These are phyloP conservation scores for Paecilomyces niveus DNA, from an alignment of 2,329 filamentous ascomycete genomes.

Conservation along the genomic window DNA sequence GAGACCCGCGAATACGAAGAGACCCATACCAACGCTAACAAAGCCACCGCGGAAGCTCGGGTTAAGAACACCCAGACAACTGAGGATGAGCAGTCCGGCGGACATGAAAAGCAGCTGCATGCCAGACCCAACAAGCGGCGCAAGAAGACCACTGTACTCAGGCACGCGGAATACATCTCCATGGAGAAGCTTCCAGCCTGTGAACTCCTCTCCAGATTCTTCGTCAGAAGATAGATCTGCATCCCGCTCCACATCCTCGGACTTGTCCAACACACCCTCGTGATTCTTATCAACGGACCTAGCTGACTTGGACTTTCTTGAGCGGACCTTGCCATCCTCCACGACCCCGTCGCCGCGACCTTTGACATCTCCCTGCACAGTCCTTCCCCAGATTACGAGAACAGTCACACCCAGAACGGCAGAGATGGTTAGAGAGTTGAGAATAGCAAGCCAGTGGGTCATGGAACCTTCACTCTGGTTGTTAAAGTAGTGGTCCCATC, in stretches of 20 bases:
- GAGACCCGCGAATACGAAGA: conserved; percentile 75
- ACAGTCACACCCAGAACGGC: conserved; percentile 71
- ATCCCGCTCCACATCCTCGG: conserved; percentile 46
- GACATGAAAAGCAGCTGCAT: conserved; percentile 83
- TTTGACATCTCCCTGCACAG: conserved; percentile 72
- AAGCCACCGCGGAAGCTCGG: conserved; percentile 87
- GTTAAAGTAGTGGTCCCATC: conserved; percentile 86
- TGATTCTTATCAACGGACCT: conserved; percentile 44
- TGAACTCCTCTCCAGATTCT: conserved; percentile 68
- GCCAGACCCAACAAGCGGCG: conserved; percentile 75
- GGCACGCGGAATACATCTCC: conserved; percentile 81
- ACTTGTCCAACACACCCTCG: conserved; percentile 52
- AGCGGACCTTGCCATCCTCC: conserved; percentile 58
- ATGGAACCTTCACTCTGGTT: conserved; percentile 75
- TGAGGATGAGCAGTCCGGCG: conserved; percentile 62
- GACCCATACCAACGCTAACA: conserved; percentile 71
- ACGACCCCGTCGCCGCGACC: conserved; percentile 58
- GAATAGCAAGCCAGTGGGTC: conserved; percentile 81
- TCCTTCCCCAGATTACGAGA: conserved; percentile 72
- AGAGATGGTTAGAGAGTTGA: conserved; percentile 80
- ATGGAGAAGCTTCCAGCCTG: conserved; percentile 82
- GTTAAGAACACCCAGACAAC: conserved; percentile 71
- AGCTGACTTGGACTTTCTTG: conserved; percentile 40
- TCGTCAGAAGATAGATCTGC: conserved; percentile 59
- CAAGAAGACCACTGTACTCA: conserved; percentile 61